Base-by-base conservation (phyloP, 306 rosid species). In the Arachis hypogaea region DNA sequence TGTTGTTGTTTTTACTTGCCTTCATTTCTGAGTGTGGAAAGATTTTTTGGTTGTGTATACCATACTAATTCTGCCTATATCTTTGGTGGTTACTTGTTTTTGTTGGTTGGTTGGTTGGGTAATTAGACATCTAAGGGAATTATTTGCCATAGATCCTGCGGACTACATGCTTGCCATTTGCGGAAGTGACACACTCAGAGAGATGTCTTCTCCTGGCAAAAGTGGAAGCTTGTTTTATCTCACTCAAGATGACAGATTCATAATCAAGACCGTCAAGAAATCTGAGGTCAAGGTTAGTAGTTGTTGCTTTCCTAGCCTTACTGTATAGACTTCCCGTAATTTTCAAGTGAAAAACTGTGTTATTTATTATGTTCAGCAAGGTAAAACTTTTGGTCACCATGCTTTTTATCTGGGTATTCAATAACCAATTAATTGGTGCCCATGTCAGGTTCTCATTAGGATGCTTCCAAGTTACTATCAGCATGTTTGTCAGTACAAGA, bases 191-290 rank as follows among this genome's bases (percentile, higher is more conserved):
- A 66, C 87, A 4, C 86, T 83, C 6, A 72, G 86, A 63, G 87
- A 81, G 71, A 83, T 86, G 87, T 86, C 86, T 47, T 86, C 90
- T 49, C 90, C 88, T 22, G 90, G 90, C 45, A 86, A 86, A 68
- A 86, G 90, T 36, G 90, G 88, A 81, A 86, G 90, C 71, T 69
- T 86, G 73, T 86, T 86, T 82, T 81, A 86, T 71, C 86, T 83
- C 16, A 86, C 88, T 60, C 90, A 86, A 66, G 90, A 86, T 36
- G 88, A 83, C 58, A 72, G 84, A 2, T 81, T 83, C 77, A 81
- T 86, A 60, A 86, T 86, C 59, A 86, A 86, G 76, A 86, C 88
- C 6, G 88, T 86, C 64, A 86, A 69, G 86, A 86, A 86, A 68
- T 83, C 90, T 47, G 88, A 86, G 76, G 86, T 86, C 81, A 86